Conservation (phyloP, 2,329 filamentous ascomycete species). For the Xylariaceae sp. region DNA sequence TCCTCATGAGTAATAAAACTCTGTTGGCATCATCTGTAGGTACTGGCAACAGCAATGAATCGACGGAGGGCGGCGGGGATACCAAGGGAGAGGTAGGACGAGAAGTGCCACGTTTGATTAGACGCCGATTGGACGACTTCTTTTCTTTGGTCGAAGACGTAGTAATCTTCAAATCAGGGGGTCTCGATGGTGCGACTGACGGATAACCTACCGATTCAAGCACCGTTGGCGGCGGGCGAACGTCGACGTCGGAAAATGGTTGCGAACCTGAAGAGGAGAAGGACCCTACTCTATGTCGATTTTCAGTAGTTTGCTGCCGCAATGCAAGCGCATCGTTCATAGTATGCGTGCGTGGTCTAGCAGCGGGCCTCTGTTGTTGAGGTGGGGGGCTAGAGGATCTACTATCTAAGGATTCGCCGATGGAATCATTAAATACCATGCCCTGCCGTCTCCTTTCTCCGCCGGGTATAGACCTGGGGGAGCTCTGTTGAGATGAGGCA, state of each 20-base stretch:
- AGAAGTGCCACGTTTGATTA: conserved; percentile 58
- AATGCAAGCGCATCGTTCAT: conserved; percentile 54
- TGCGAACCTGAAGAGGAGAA: conserved; percentile 66
- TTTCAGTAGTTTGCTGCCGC: conserved; percentile 50
- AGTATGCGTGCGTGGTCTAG: conserved; percentile 60
- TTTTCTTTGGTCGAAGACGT: conserved; percentile 48
- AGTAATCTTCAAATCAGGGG: conserved; percentile 41
- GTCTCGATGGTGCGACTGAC: conserved; percentile 40
- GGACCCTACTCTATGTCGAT: conserved; percentile 69
- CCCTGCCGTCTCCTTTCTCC: conserved; percentile 57
- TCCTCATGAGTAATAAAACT: conserved; percentile 76
- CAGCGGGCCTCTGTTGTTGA: conserved; percentile 39
- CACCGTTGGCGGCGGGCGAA: conserved; percentile 44
- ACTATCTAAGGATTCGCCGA: conserved; percentile 54
- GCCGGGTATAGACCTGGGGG: conserved; percentile 51
- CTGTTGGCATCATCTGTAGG: conserved; percentile 71
- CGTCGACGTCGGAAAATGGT: conserved; percentile 50
- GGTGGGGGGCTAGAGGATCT: conserved; percentile 46
- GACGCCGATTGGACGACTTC: conserved; percentile 50
- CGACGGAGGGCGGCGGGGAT: conserved; percentile 58
- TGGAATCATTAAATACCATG: conserved; percentile 62
- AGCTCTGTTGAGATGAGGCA: conserved; percentile 47
- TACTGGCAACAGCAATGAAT: conserved; percentile 62
- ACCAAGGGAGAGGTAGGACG: conserved; percentile 62
- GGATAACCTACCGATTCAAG: conserved; percentile 49